Evolutionary conservation across 2,329 filamentous ascomycete genomes (phyloP), one percentile per base, ranked within the genome.

Genomic region (Monilinia laxa): DNA sequence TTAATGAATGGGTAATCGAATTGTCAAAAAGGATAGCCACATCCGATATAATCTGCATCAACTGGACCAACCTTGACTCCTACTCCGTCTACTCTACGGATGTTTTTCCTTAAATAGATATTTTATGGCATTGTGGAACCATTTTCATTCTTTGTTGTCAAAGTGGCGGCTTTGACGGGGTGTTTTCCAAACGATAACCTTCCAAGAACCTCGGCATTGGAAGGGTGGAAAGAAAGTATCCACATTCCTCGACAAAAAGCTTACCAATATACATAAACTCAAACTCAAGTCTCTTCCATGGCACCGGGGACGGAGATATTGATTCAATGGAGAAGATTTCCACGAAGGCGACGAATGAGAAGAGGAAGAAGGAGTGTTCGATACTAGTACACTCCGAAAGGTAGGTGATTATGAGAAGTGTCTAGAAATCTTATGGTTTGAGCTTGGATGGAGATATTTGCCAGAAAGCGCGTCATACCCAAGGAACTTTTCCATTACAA

Each of bases 211-310:
- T 65, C 63, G 63, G 63, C 31, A 59, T 49, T 40, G 9, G n/a
- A 28, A 63, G 18, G 49, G 18, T 64, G 23, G 38, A n/a, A 23
- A 57, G 35, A 47, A 12, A 2, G 54, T 65, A 51, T 51, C 62
- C 62, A 65, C 31, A 58, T 51, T 58, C 53, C 49, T 54, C 49
- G 14, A 31, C 42, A 2, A 45, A 25, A 57, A 59, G 54, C n/a
- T 65, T 65, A 65, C 62, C 42, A 65, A 65, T 59, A 49, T 31
- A 51, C 42, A 59, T n/a, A 20, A 25, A 47, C 18, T 20, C 14
- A 23, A 35, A 47, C 3, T 11, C 18, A 31, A 25, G 7, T 57
- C 25, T 47, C 25, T 20, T 59, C 28, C 25, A 60, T 45, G n/a
- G 45, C 51, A 38, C 38, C 28, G 25, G 18, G n/a, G 20, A 31